Conservation (phyloP, 495 filamentous ascomycete species). For the Penicillium taxi region DNA sequence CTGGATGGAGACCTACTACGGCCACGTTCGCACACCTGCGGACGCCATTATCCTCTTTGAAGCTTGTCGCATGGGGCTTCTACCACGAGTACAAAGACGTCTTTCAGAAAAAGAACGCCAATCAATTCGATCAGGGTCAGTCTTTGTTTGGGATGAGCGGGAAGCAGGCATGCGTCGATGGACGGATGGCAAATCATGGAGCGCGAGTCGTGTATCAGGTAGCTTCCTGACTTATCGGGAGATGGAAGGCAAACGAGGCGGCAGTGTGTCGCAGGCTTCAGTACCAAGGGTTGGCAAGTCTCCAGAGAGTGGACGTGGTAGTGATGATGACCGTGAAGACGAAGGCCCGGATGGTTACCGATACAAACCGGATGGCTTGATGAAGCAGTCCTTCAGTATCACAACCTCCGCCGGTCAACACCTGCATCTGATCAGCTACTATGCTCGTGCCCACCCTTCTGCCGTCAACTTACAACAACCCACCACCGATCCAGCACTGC, state of each 20-base stretch:
- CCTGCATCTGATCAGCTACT: slow-evolving; percentile 95
- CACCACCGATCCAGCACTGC: slow-evolving; percentile 67
- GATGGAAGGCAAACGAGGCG: slow-evolving; percentile 93
- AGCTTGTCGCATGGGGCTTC: slow-evolving; percentile 80
- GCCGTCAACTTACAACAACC: slow-evolving; percentile 66
- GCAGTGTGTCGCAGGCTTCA: slow-evolving; percentile 46
- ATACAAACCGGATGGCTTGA: slow-evolving; percentile 93
- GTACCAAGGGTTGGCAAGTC: slow-evolving; percentile 62
- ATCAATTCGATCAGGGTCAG: slow-evolving; percentile 86
- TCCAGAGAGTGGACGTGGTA: slow-evolving; percentile 71
- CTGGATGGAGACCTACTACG: slow-evolving; percentile 92
- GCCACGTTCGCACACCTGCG: slow-evolving; percentile 80
- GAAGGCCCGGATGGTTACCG: slow-evolving; percentile 92
- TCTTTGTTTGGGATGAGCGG: slow-evolving; percentile 98
- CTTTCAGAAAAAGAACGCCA: slow-evolving; percentile 96
- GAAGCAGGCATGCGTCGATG: slow-evolving; percentile 97
- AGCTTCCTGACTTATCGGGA: slow-evolving; percentile 97
- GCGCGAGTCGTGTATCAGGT: slow-evolving; percentile 91
- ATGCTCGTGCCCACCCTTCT: slow-evolving; percentile 64
- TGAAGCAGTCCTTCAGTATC: slow-evolving; percentile 99
- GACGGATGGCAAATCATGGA: slow-evolving; percentile 99
- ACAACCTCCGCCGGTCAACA: slow-evolving; percentile 85
- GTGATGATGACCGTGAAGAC: slow-evolving; percentile 67
- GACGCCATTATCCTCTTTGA: slow-evolving; percentile 98
- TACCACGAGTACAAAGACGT: slow-evolving; percentile 86